Conservation (phyloP, 768 basidiomycete genomes). For the Termitomyces sp. region DNA sequence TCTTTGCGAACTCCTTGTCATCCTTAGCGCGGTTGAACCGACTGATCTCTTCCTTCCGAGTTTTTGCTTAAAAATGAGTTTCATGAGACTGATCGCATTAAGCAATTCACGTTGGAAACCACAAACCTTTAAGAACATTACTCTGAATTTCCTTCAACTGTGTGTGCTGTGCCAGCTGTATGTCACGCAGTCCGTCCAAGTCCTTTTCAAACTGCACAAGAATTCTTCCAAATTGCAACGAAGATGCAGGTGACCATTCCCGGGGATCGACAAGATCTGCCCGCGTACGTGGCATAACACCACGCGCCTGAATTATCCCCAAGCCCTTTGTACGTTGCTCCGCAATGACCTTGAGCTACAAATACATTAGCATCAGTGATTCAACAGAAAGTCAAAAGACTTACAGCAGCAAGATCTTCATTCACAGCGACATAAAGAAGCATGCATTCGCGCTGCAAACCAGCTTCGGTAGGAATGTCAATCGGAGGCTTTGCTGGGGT, state of each 20-base stretch:
- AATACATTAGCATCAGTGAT: neutral
- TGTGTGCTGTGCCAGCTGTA: slow-evolving; percentile 27
- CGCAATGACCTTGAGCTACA: slow-evolving; percentile 44
- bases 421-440: slow-evolving; percentile 42
- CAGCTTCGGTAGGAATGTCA: slow-evolving; percentile 42
- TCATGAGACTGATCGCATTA: neutral
- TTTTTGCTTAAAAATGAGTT: slow-evolving; percentile 52
- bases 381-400: slow-evolving; percentile 20
- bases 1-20: slow-evolving; percentile 76
- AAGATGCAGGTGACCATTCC: slow-evolving; percentile 56
- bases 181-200: slow-evolving; percentile 37
- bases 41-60: slow-evolving; percentile 77
- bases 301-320: slow-evolving; percentile 31
- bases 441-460: slow-evolving; percentile 66
- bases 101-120: neutral
- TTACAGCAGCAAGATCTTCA: slow-evolving; percentile 58
- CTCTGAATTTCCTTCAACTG: slow-evolving; percentile 56
- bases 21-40: slow-evolving; percentile 75
- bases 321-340: slow-evolving; percentile 30
- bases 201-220: slow-evolving; percentile 50
- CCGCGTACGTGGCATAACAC: slow-evolving; percentile 34
- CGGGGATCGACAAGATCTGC: slow-evolving; percentile 41
- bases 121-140: slow-evolving; percentile 63
- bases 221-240: slow-evolving; percentile 46
- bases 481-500: slow-evolving; percentile 1